phyloP scores from a whole-genome alignment of 1,139 yeast species.

The Yamadazyma jaroonii region DNA sequence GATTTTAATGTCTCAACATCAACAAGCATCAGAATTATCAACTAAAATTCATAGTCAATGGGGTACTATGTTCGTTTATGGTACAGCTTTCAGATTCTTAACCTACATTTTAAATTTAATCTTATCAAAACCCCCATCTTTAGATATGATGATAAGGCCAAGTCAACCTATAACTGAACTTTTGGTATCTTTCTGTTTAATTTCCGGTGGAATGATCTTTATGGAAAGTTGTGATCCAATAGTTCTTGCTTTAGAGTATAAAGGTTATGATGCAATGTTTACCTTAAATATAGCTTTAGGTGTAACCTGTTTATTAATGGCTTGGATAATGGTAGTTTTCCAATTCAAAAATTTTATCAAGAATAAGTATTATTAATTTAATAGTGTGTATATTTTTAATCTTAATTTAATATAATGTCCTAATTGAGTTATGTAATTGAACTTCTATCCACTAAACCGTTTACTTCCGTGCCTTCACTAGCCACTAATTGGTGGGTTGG shows the following conservation, averaged over 20 bases:
- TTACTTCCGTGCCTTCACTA: background rate
- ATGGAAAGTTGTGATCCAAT: constrained; percentile 91
- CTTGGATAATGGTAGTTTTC: constrained; percentile 78
- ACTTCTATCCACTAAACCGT: background rate
- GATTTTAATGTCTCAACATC: constrained; percentile 90
- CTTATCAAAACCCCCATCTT: constrained; percentile 35
- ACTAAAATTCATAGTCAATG: constrained; percentile 85
- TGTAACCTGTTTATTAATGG: constrained; percentile 74
- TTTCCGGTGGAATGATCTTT: constrained; percentile 87
- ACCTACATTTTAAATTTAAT: constrained; percentile 63
- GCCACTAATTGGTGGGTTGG: background rate
- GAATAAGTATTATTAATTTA: constrained; percentile 10
- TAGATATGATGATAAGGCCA: constrained; percentile 38
- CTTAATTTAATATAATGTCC: too few relatives aligned
- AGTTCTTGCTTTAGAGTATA: constrained; percentile 75
- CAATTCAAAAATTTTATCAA: constrained; percentile 57
- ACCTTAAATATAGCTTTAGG: constrained; percentile 86
- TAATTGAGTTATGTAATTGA: background rate
- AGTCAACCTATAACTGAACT: constrained; percentile 78
- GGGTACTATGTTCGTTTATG: constrained; percentile 81
- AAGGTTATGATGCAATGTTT: constrained; percentile 88
- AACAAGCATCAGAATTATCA: constrained; percentile 74
- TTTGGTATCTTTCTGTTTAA: constrained; percentile 68
- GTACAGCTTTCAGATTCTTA: constrained; percentile 68
- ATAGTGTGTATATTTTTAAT: background rate